These are phyloP conservation scores for Polyrhizophydium stewartii DNA, from an alignment of 371 early-diverging fungal genomes.

Conservation along the genomic window DNA sequence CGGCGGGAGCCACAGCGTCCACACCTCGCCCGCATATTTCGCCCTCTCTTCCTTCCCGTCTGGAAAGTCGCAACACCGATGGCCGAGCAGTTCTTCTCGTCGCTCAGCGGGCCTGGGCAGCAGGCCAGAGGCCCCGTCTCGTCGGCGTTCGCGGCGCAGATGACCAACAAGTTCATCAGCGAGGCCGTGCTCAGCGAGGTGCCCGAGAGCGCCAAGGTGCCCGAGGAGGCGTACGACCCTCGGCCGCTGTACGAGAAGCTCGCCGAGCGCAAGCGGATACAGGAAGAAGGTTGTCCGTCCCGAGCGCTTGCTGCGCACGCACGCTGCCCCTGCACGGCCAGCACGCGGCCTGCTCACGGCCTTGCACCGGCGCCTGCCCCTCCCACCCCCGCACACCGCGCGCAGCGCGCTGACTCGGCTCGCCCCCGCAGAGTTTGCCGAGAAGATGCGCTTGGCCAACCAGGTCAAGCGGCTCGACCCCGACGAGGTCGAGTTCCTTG, in stretches of 20 bases:
- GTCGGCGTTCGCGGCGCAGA: background rate
- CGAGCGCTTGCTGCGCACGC: background rate
- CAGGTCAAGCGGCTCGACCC: background rate
- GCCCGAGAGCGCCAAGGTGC: background rate
- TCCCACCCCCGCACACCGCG: no score
- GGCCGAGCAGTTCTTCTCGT: background rate
- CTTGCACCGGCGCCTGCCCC: no score
- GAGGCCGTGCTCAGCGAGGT: background rate
- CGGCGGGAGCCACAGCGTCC: background rate
- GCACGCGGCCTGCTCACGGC: no score
- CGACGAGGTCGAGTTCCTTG: background rate
- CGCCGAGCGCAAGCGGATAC: background rate
- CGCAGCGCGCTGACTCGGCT: no score
- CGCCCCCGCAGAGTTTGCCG: background rate
- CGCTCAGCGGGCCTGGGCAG: background rate
- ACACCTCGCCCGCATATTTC: background rate
- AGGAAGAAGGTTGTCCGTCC: conserved; percentile 1
- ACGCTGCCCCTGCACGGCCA: background rate
- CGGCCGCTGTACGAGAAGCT: background rate
- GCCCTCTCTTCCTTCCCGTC: background rate
- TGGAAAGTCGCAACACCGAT: background rate
- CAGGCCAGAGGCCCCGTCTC: background rate
- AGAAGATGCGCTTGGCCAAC: background rate
- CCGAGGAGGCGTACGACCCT: background rate
- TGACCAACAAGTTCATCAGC: background rate